Evolutionary conservation across 2,329 filamentous ascomycete species (phyloP).

Genomic region (Aspergillus sergii): DNA sequence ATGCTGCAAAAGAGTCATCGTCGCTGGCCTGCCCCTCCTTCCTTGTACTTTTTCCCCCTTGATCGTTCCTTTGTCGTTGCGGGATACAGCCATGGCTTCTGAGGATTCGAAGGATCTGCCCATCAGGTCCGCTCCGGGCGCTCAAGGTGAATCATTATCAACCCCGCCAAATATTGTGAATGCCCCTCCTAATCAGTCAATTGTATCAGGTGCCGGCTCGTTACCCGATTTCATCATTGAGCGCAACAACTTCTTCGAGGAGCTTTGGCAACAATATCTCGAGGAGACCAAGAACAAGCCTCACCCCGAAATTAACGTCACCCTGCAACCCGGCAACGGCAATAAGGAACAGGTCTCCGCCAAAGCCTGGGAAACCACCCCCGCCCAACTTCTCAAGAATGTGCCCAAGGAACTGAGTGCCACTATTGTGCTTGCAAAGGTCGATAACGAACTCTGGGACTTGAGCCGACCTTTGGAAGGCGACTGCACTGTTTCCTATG

Average conservation of each 20-base stretch:
- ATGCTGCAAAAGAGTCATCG: slow-evolving; percentile 15
- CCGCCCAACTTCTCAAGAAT: slow-evolving; percentile 76
- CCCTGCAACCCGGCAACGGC: slow-evolving; percentile 46
- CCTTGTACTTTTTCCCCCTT: slow-evolving; percentile 26
- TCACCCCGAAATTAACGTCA: slow-evolving; percentile 53
- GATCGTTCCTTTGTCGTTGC: slow-evolving; percentile 12
- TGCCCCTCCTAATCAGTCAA: slow-evolving; percentile 27
- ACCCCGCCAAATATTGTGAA: slow-evolving; percentile 39
- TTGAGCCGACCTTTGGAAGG: slow-evolving; percentile 85
- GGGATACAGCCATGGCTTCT: slow-evolving; percentile 33
- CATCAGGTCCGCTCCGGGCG: slow-evolving; percentile 35
- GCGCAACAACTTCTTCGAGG: slow-evolving; percentile 84
- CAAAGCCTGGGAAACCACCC: slow-evolving; percentile 90
- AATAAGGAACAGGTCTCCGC: slow-evolving; percentile 54
- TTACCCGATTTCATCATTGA: slow-evolving; percentile 78
- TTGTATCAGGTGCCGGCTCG: slow-evolving; percentile 33
- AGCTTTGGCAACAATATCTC: slow-evolving; percentile 81
- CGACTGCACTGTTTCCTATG: slow-evolving; percentile 80
- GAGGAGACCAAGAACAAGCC: slow-evolving; percentile 65
- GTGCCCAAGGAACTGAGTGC: slow-evolving; percentile 82
- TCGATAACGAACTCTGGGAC: slow-evolving; percentile 85
- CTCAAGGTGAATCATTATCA: slow-evolving; percentile 30
- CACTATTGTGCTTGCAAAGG: slow-evolving; percentile 78
- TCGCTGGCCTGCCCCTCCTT: slow-evolving; percentile 14
- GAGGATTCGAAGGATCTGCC: slow-evolving; percentile 41